Conservation (phyloP, 805 yeast genomes). For the Starmerella apis region DNA sequence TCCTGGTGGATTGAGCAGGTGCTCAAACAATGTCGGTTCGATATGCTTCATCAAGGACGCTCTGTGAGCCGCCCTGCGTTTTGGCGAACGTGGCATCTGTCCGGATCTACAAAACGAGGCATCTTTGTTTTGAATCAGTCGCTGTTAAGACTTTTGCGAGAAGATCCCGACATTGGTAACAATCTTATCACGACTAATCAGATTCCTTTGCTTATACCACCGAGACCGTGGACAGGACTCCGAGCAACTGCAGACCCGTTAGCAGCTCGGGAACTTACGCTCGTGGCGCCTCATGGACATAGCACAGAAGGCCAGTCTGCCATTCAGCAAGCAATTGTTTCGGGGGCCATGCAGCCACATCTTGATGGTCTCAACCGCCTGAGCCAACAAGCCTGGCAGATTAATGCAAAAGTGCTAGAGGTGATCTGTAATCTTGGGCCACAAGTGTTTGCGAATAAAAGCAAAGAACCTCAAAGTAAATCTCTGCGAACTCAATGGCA, state of each 20-base stretch:
- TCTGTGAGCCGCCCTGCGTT: slow-evolving; percentile 44
- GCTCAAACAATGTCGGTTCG: slow-evolving; percentile 28
- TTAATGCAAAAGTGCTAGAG: slow-evolving; percentile 9
- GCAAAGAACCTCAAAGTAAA: neutral
- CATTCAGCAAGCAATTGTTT: slow-evolving; percentile 8
- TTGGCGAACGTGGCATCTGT: slow-evolving; percentile 54
- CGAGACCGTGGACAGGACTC: slow-evolving; percentile 67
- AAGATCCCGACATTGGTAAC: slow-evolving; percentile 50
- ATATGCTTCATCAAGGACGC: slow-evolving; percentile 35
- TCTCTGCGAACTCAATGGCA: slow-evolving; percentile 45
- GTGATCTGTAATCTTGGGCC: neutral
- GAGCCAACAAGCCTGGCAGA: slow-evolving; percentile 16
- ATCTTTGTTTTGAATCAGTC: slow-evolving; percentile 81
- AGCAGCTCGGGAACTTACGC: neutral
- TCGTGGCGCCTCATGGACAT: slow-evolving; percentile 29
- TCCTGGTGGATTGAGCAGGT: slow-evolving; percentile 17
- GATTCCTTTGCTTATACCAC: slow-evolving; percentile 74
- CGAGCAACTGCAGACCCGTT: neutral
- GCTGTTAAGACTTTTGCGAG: slow-evolving; percentile 57
- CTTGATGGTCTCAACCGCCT: slow-evolving; percentile 15
- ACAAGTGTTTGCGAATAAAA: neutral
- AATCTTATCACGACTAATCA: slow-evolving; percentile 47
- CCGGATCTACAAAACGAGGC: slow-evolving; percentile 46
- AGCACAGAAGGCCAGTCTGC: slow-evolving; percentile 49
- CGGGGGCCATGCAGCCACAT: slow-evolving; percentile 8